Evolutionary conservation across 129 eudicot species (phyloP).

Genomic region (Saposhnikovia divaricata): DNA sequence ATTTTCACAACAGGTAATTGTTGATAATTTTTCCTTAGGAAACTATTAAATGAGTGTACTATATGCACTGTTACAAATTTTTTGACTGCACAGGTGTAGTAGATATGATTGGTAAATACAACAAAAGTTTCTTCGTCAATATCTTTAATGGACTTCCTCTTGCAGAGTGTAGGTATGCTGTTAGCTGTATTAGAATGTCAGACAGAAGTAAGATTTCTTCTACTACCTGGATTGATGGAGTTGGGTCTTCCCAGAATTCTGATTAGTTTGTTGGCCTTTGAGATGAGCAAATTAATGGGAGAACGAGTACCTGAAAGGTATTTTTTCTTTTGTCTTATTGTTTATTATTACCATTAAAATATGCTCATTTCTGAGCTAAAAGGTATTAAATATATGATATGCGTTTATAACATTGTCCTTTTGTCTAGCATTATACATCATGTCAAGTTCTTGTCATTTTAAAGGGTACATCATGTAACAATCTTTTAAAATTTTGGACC

Average conservation of each 20-base stretch:
- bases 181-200: constrained; percentile 57
- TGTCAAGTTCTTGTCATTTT: neutral
- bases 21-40: neutral
- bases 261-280: constrained; percentile 59
- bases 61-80: neutral
- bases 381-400: neutral
- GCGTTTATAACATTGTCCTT: neutral
- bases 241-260: constrained; percentile 66
- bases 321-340: constrained; percentile 10
- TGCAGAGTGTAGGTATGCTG: constrained; percentile 67
- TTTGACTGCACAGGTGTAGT: neutral
- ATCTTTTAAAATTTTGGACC: neutral
- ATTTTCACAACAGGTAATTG: neutral
- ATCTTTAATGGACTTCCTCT: constrained; percentile 8
- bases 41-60: neutral
- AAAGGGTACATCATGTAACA: neutral
- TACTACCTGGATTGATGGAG: constrained; percentile 56
- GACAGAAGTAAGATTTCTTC: constrained; percentile 43
- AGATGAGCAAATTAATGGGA: constrained; percentile 57
- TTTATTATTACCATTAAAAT: neutral
- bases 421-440: neutral
- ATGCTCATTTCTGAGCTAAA: neutral
- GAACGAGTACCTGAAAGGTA: constrained; percentile 85
- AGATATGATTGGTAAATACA: neutral
- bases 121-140: neutral